These are phyloP conservation scores for Beauveria sp. DNA, from an alignment of 2,329 filamentous ascomycete species.

Conservation along the genomic window DNA sequence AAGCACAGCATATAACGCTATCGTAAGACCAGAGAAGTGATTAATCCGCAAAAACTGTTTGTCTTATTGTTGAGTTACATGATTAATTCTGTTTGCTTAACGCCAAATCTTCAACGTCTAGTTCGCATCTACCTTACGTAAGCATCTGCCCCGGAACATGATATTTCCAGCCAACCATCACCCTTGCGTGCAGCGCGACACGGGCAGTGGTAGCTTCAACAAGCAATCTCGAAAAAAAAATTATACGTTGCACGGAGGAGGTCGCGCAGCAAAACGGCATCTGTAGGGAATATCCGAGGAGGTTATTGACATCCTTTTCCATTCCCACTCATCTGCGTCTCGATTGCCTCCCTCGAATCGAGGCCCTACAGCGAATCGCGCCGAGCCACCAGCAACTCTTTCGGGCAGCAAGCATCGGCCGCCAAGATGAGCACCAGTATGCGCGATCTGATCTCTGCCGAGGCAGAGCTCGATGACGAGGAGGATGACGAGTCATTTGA, in stretches of 20 bases:
- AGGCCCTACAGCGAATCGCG: neutral
- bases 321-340: neutral
- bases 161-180: conserved; percentile 11
- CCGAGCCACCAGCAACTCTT: neutral
- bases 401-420: conserved; percentile 13
- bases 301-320: neutral
- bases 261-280: conserved; percentile 2
- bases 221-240: conserved; percentile 6
- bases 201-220: neutral
- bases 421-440: conserved; percentile 54
- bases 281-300: neutral
- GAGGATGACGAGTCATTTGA: conserved; percentile 80
- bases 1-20: too few species aligned
- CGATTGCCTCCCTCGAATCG: neutral
- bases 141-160: conserved; percentile 11
- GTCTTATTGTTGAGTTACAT: too few species aligned
- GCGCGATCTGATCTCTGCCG: conserved; percentile 72
- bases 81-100: too few species aligned
- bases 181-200: conserved; percentile 12
- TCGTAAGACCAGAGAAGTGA: too few species aligned
- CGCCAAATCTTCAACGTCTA: too few species aligned
- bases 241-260: conserved; percentile 7
- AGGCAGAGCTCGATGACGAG: conserved; percentile 79
- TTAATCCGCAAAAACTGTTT: too few species aligned
- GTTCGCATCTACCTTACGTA: conserved; percentile 5